phyloP scores from a whole-genome alignment of 2,329 filamentous ascomycete genomes.

The Aspergillus clavatus region DNA sequence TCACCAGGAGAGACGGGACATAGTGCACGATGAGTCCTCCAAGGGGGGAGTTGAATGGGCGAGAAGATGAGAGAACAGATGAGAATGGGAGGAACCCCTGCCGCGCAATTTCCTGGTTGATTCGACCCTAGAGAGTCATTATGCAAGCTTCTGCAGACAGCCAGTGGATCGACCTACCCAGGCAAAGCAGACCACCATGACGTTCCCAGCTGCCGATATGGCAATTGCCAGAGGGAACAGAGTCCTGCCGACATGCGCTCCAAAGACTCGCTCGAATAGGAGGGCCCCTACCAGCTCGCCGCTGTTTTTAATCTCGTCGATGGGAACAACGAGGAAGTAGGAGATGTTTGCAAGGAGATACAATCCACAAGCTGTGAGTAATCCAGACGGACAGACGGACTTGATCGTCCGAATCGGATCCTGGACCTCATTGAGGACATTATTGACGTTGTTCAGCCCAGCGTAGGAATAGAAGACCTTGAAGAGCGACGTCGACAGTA shows the following conservation, averaged over 20 bases:
- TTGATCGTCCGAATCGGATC: constrained; percentile 62
- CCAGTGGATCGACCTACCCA: constrained; percentile 46
- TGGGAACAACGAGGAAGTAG: constrained; percentile 60
- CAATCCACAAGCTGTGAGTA: constrained; percentile 58
- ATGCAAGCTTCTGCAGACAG: not conserved
- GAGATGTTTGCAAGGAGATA: constrained; percentile 64
- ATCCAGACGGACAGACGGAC: constrained; percentile 56
- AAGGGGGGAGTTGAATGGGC: constrained; percentile 62
- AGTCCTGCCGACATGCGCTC: constrained; percentile 51
- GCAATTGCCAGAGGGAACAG: constrained; percentile 62
- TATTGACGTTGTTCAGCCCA: constrained; percentile 62
- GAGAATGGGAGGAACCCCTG: constrained; percentile 66
- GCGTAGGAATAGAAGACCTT: constrained; percentile 66
- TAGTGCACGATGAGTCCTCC: constrained; percentile 66
- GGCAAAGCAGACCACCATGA: constrained; percentile 67
- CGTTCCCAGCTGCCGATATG: constrained; percentile 64
- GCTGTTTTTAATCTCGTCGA: constrained; percentile 62
- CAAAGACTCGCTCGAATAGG: constrained; percentile 63
- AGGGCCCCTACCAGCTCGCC: constrained; percentile 64
- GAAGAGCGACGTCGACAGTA: constrained; percentile 59
- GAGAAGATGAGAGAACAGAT: constrained; percentile 56
- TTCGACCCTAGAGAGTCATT: constrained; percentile 49
- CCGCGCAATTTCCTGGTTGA: constrained; percentile 68
- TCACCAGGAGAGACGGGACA: constrained; percentile 63
- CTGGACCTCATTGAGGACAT: constrained; percentile 67